Conservation (phyloP, 2,329 filamentous ascomycete species). For the Cytospora schulzeri region DNA sequence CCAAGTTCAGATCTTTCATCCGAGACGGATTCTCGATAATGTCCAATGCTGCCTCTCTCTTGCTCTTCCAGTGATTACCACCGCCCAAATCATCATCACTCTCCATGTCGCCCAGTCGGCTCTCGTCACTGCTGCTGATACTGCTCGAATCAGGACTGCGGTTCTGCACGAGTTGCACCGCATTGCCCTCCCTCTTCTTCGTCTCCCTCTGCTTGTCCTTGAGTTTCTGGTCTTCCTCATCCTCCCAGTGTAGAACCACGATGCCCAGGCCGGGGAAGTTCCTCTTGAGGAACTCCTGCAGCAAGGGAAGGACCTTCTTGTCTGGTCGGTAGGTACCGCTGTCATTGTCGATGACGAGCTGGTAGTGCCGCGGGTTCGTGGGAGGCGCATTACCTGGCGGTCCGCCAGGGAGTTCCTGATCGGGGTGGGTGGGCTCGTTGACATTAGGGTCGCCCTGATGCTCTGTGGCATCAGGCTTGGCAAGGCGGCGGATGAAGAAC, state of each 20-base stretch:
- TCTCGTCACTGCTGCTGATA: slow-evolving; percentile 57
- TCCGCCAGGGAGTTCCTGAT: slow-evolving; percentile 49
- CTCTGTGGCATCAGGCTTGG: slow-evolving; percentile 48
- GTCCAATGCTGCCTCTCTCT: slow-evolving; percentile 54
- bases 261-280: slow-evolving; percentile 81
- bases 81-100: slow-evolving; percentile 40
- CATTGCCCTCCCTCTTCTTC: slow-evolving; percentile 66
- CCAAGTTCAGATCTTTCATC: slow-evolving; percentile 40
- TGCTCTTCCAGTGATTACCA: slow-evolving; percentile 44
- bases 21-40: slow-evolving; percentile 52
- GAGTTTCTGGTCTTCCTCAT: slow-evolving; percentile 70
- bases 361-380: slow-evolving; percentile 63
- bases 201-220: slow-evolving; percentile 74
- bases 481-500: slow-evolving; percentile 79
- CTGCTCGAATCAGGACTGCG: slow-evolving; percentile 51
- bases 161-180: slow-evolving; percentile 59
- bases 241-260: slow-evolving; percentile 75
- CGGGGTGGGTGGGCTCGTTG: slow-evolving; percentile 53
- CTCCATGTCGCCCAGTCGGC: slow-evolving; percentile 51
- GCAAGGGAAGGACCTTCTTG: slow-evolving; percentile 69
- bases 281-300: slow-evolving; percentile 68
- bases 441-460: slow-evolving; percentile 42
- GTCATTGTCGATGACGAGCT: slow-evolving; percentile 93
- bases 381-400: slow-evolving; percentile 49
- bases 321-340: slow-evolving; percentile 91